Evolutionary conservation across 768 basidiomycete genomes (phyloP), one percentile per base, ranked within the genome.

Genomic region (Xerocomellus dryophilus): DNA sequence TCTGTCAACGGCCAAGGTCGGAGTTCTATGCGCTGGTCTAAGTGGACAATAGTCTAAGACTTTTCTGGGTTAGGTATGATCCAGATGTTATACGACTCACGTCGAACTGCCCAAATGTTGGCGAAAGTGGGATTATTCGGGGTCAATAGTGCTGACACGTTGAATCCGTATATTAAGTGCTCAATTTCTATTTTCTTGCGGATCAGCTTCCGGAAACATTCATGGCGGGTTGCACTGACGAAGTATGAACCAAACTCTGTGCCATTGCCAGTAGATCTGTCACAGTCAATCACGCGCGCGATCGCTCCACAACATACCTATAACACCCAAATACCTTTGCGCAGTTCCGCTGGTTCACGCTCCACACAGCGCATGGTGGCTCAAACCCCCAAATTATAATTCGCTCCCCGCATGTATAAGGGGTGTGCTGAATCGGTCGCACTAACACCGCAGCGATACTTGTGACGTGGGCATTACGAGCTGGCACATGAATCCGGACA

Each of bases 281-380:
- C 20, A 18, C 18, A 34, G n/a, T 38, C 18, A 31, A 11, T 18
- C 12, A 23, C 18, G 27, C 29, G 36, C 2, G 18, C 15, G 42
- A 61, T 63, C 53, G 61, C 61, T 56, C 61, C 58, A 56, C 32
- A 47, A 32, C 47, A 9, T 34, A 47, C 61, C 35, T 34, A 14
- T 35, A 23, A 29, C 43, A 15, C 9, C 27, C 40, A 17, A 31
- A 39, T 25, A 21, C 14, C 18, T n/a, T 45, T 5, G 41, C 32
- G 18, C 15, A 2, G 18, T 29, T n/a, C 27, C 7, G 21, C 7
- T 56, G 41, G 43, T 8, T 25, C 20, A 34, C n/a, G n/a, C 42
- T 21, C 54, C 41, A 21, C 25, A 18, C 31, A 34, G 14, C 12
- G 14, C 12, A 29, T 7, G 15, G 21, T 36, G 34, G 25, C 14